A percentile compares a stretch with the other conserved stretches of the same genome.
Evolutionary conservation across 768 basidiomycete genomes (phyloP).

Genomic region (Amanita molliuscula): DNA sequence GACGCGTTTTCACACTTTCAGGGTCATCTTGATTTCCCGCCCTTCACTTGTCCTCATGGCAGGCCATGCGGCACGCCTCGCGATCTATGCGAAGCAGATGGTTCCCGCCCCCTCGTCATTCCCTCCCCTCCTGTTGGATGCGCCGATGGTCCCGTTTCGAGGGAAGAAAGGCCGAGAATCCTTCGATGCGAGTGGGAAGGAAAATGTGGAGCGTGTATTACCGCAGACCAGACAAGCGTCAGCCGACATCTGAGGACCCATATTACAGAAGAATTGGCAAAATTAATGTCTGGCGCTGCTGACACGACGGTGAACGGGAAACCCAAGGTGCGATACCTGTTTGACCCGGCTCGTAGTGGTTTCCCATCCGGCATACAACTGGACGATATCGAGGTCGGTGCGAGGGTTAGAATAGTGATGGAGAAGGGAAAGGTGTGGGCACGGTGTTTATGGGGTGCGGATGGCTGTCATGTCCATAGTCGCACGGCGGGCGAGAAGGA

Average conservation of each 20-base stretch:
- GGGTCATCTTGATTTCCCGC: not conserved
- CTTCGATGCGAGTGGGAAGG: constrained; percentile 1
- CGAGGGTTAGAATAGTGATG: not conserved
- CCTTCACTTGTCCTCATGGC: not conserved
- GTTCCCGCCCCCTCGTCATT: not conserved
- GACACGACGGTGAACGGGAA: not conserved
- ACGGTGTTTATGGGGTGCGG: not conserved
- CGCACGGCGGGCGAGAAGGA: not conserved
- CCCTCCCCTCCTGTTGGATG: not conserved
- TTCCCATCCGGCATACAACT: not conserved
- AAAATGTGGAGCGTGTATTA: not conserved
- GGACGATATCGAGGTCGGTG: not conserved
- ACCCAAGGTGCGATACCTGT: not conserved
- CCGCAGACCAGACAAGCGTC: not conserved
- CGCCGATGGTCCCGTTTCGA: not conserved
- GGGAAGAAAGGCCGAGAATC: not conserved
- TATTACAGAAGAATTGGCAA: not conserved
- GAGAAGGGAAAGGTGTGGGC: not conserved
- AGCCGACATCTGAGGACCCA: not conserved
- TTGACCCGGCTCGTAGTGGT: not conserved
- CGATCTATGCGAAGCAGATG: not conserved
- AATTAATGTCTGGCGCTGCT: not conserved
- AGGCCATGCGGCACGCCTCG: not conserved
- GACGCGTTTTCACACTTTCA: not conserved
- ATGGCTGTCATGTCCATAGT: not conserved